Percentiles rank a stretch among this genome's conserved stretches.
Evolutionary conservation across 2,329 filamentous ascomycete species (phyloP).

Genomic region (Trichoderma sp.): DNA sequence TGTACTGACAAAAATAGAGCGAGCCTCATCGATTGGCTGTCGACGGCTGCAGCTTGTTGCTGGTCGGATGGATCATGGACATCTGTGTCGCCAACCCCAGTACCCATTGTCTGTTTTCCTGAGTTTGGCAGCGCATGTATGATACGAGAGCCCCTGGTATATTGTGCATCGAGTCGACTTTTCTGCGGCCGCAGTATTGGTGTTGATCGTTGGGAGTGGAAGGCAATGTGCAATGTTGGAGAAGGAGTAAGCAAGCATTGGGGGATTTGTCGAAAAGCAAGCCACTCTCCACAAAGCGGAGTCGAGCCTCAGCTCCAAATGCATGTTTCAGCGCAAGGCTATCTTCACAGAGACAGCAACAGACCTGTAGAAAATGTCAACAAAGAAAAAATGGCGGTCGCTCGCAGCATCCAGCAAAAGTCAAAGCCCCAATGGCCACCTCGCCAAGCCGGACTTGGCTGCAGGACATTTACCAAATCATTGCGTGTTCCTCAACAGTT

Average conservation of each 20-base stretch:
- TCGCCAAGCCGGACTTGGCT: not conserved
- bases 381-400: not conserved
- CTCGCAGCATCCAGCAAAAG: not conserved
- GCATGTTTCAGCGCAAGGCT: not conserved
- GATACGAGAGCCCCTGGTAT: not conserved
- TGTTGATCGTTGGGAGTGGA: not conserved
- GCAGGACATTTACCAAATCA: not conserved
- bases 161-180: not conserved
- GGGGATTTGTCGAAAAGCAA: not conserved
- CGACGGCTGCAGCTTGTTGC: not conserved
- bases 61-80: not conserved
- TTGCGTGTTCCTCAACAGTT: not conserved
- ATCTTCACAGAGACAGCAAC: not conserved
- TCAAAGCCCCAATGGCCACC: not conserved
- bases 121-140: not conserved
- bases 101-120: not conserved
- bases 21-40: conserved; percentile 18
- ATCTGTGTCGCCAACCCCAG: not conserved
- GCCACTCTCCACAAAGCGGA: conserved; percentile 10
- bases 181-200: not conserved
- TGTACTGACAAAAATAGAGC: conserved; percentile 13
- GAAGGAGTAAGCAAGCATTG: not conserved
- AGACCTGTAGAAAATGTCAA: not conserved
- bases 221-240: not conserved
- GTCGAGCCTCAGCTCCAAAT: conserved; percentile 7